Evolutionary conservation across 805 yeast genomes (phyloP), one percentile per base, ranked within the genome.

Genomic region (Maudiozyma turicensis): DNA sequence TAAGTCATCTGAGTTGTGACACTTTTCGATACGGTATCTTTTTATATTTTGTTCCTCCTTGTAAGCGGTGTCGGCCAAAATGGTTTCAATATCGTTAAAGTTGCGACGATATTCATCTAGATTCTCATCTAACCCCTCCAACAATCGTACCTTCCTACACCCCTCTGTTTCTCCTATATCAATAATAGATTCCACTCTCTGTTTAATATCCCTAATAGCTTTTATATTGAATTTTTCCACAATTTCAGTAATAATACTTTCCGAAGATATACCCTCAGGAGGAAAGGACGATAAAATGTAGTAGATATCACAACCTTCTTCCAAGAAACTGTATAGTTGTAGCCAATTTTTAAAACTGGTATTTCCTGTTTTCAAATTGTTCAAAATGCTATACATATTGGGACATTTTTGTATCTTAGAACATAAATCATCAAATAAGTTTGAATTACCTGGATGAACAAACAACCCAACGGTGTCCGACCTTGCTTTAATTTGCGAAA

Each of bases 131-230:
- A 69, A 52, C 0, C 69, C 70, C 35, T 65, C 64, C 26, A 48
- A 52, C 11, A 73, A 61, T 2, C 57, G 54, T 1, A 66, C 52
- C 9, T 58, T 54, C 5, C 63, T 58, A 13, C 55, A 54, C 9
- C 61, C 65, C 1, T 50, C 53, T 3, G 75, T 67, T 10, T 54
- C 47, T n/a, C 64, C 72, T 49, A 69, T 63, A 53, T 74, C 76
- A 41, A 72, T 64, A 10, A 55, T 59, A 28, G n/a, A 46, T 29
- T 65, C 62, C 35, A 66, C 54, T 10, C 34, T 45, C 10, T 11
- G 43, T 5, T 44, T 11, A 40, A 35, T 48, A 35, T 11, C 14
- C 38, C 38, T 9, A 13, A 35, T 35, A 11, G 13, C 14, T 35
- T 35, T 35, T n/a, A 35, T 35, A 13, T 11, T 35, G 5, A n/a